Percentiles rank a stretch among this genome's conserved stretches.
These are phyloP conservation scores for Aethionema arabicum DNA, from an alignment of 345 rosid genomes.

Conservation along the genomic window DNA sequence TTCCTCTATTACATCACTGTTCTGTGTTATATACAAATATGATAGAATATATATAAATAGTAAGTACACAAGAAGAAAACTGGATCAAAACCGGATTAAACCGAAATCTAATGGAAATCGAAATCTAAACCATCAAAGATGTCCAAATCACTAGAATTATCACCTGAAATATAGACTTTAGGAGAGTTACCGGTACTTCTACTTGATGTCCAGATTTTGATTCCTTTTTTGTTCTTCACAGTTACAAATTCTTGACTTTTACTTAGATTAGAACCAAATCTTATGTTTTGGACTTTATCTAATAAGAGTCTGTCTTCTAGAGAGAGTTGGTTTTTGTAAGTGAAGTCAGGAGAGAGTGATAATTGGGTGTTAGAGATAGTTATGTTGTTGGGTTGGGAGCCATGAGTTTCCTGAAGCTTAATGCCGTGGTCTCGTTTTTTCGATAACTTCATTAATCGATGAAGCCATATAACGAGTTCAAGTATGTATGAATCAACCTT, in stretches of 20 bases:
- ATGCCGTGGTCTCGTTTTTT: constrained; percentile 48
- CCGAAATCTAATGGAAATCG: constrained; percentile 13
- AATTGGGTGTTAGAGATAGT: constrained; percentile 42
- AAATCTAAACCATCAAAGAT: constrained; percentile 55
- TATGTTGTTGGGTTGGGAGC: constrained; percentile 34
- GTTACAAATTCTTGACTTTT: constrained; percentile 72
- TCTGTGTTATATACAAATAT: constrained; percentile 31
- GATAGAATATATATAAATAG: constrained; percentile 1
- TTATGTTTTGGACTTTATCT: constrained; percentile 46
- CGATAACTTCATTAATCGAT: constrained; percentile 53
- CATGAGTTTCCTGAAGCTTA: constrained; percentile 35
- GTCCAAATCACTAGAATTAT: constrained; percentile 42
- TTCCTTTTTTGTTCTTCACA: constrained; percentile 35
- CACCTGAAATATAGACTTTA: constrained; percentile 25
- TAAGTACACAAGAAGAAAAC: constrained; percentile 19
- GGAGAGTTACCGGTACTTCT: constrained; percentile 78
- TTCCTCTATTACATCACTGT: constrained; percentile 22
- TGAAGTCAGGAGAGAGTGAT: constrained; percentile 33
- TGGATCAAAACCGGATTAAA: constrained; percentile 20
- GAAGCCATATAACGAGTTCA: constrained; percentile 78
- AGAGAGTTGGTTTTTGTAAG: constrained; percentile 45
- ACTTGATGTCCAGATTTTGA: constrained; percentile 46
- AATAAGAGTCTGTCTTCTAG: constrained; percentile 62
- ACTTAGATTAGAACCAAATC: constrained; percentile 58
- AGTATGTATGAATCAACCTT: constrained; percentile 65